phyloP scores from a whole-genome alignment of 208 protist species.

The Trypanosoma avium region DNA sequence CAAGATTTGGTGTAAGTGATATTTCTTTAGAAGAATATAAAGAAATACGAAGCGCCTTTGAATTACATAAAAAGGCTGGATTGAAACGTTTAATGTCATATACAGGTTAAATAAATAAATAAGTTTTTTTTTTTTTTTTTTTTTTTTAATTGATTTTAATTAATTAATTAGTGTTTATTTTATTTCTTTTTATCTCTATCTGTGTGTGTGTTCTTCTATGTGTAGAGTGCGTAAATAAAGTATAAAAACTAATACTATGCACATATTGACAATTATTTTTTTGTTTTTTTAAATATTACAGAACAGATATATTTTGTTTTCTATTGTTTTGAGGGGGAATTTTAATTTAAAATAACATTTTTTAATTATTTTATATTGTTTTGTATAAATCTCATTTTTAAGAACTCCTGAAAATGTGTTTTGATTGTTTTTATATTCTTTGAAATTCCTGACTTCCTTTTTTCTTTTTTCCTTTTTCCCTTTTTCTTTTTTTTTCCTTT shows the following conservation, averaged over 20 bases:
- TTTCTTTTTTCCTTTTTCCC: too few species aligned
- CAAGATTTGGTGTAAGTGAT: constrained; percentile 20
- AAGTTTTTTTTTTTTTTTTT: constrained; percentile 17
- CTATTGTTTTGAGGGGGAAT: too few species aligned
- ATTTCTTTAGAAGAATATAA: constrained; percentile 29
- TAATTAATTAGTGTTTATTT: constrained; percentile 1
- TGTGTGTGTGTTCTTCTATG: neutral
- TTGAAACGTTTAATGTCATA: constrained; percentile 33
- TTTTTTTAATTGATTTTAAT: neutral
- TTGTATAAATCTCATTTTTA: too few species aligned
- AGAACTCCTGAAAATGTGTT: too few species aligned
- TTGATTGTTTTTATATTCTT: too few species aligned
- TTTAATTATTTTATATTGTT: constrained; percentile 6
- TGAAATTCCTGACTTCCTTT: too few species aligned
- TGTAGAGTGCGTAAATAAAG: too few species aligned
- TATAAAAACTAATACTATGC: too few species aligned
- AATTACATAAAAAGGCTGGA: constrained; percentile 63
- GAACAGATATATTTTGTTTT: constrained; percentile 3
- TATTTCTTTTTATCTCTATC: constrained; percentile 8
- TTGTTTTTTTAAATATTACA: constrained; percentile 8
- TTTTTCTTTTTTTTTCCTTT: too few species aligned
- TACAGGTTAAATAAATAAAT: constrained; percentile 5
- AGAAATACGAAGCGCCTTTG: constrained; percentile 56
- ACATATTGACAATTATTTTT: neutral
- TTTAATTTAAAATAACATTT: neutral